Percentiles rank a stretch among this genome's conserved stretches.
Evolutionary conservation across 1,284 basidiomycete species (phyloP).

Genomic region (Apiotrichum mycotoxinovorans): DNA sequence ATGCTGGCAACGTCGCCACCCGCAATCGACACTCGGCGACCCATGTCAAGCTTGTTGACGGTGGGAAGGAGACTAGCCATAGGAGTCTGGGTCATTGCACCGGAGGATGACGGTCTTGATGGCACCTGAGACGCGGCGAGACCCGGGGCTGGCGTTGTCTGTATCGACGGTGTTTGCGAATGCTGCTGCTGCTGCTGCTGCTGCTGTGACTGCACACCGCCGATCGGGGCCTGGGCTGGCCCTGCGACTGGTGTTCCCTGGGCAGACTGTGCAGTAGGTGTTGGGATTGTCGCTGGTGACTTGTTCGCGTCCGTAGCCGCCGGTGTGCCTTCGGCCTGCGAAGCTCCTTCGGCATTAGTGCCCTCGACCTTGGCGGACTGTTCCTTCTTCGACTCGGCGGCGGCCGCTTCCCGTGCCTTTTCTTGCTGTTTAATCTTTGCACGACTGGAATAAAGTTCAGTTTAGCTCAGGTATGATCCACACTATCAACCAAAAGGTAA

Average conservation of each 20-base stretch:
- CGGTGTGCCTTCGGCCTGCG: neutral
- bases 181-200: neutral
- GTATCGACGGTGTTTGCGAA: neutral
- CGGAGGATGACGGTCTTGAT: slow-evolving; percentile 4
- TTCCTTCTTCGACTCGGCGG: slow-evolving; percentile 21
- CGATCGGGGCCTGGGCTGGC: neutral
- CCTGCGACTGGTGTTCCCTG: neutral
- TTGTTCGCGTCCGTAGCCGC: neutral
- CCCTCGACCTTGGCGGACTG: neutral
- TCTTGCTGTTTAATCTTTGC: slow-evolving; percentile 71
- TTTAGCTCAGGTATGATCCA: neutral
- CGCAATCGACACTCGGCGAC: slow-evolving; percentile 34
- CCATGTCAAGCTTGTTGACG: slow-evolving; percentile 23
- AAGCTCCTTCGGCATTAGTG: neutral
- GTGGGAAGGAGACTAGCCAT: slow-evolving; percentile 12
- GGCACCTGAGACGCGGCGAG: neutral
- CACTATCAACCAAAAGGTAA: neutral
- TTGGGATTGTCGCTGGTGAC: neutral
- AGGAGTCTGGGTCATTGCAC: neutral
- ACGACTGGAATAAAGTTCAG: slow-evolving; percentile 54
- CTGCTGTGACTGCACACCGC: neutral
- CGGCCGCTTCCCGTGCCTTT: slow-evolving; percentile 39
- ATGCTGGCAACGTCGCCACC: slow-evolving; percentile 39
- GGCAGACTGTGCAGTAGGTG: neutral
- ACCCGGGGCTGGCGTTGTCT: neutral